phyloP scores from a whole-genome alignment of 192 early-diverging fungal species.

The Pilaira anomala region DNA sequence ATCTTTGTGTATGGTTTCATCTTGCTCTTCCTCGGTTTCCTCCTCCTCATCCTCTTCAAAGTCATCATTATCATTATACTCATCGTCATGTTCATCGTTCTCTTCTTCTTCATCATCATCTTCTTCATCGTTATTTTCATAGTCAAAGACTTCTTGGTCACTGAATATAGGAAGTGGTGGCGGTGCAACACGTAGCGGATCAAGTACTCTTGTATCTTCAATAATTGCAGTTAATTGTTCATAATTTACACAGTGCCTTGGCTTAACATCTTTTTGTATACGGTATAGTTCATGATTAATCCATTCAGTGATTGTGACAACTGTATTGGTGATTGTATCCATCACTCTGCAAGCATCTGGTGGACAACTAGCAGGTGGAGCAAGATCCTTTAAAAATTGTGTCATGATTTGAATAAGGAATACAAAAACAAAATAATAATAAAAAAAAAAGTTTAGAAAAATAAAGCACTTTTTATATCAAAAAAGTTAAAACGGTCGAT shows the following conservation, averaged over 20 bases:
- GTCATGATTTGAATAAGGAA: no score
- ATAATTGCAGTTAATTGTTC: conserved; percentile 19
- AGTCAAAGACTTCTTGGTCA: neutral
- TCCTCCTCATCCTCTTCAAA: neutral
- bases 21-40: neutral
- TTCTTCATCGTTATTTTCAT: neutral
- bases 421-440: no score
- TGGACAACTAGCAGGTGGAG: no score
- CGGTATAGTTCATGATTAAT: conserved; percentile 6
- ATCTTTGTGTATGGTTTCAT: neutral
- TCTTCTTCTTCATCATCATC: neutral
- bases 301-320: conserved; percentile 7
- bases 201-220: conserved; percentile 13
- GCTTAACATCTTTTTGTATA: conserved; percentile 8
- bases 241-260: conserved; percentile 23
- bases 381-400: no score
- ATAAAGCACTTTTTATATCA: no score
- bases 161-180: no score
- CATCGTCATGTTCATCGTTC: neutral
- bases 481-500: no score
- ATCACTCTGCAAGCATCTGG: no score
- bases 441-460: no score
- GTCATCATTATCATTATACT: neutral
- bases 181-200: conserved; percentile 2
- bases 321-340: neutral